phyloP scores from a whole-genome alignment of 2,329 filamentous ascomycete species.

The Fusarium tricinctum region DNA sequence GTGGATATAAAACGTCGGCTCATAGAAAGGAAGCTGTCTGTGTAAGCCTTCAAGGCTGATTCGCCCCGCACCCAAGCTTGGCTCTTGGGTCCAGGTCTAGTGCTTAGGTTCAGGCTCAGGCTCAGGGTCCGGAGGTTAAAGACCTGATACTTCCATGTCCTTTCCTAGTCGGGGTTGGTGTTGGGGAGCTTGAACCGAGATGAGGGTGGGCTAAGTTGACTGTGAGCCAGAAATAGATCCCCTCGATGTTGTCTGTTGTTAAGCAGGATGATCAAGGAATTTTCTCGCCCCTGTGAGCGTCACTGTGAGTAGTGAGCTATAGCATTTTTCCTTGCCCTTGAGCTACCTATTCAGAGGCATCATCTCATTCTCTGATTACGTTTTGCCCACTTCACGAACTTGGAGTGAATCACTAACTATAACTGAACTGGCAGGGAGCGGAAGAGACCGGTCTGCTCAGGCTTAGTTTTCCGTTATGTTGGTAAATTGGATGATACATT shows the following conservation, averaged over 20 bases:
- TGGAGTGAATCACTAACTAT: neutral
- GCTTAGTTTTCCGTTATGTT: constrained; percentile 3
- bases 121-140: constrained; percentile 25
- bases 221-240: constrained; percentile 39
- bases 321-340: neutral
- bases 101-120: constrained; percentile 1
- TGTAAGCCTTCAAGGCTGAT: constrained; percentile 36
- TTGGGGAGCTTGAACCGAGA: constrained; percentile 36
- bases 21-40: constrained; percentile 18
- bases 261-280: constrained; percentile 5
- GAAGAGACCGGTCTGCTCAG: neutral
- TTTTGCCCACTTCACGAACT: neutral
- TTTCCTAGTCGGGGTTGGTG: constrained; percentile 30
- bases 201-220: constrained; percentile 29
- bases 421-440: neutral
- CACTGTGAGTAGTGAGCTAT: constrained; percentile 2
- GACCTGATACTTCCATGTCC: constrained; percentile 11
- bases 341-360: neutral
- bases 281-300: constrained; percentile 8
- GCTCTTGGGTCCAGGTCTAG: constrained; percentile 1
- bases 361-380: neutral
- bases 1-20: constrained; percentile 10
- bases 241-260: constrained; percentile 4
- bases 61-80: constrained; percentile 28
- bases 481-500: constrained; percentile 21